Base-by-base conservation (phyloP, 805 yeast species). In the Monosporozyma siamensis region DNA sequence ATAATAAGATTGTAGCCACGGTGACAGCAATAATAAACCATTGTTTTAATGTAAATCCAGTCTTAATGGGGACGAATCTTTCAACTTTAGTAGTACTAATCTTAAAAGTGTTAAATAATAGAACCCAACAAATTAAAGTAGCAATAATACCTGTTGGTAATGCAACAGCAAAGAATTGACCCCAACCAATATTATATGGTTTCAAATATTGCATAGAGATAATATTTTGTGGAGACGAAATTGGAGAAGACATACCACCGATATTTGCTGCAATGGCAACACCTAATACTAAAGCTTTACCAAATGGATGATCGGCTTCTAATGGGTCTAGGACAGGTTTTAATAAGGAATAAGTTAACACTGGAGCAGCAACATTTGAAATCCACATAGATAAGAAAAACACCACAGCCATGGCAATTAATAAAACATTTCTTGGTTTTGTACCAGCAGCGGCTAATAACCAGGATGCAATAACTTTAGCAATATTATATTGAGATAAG, bases 211-310 rank as follows among this genome's bases (percentile, higher is more conserved):
- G 81, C 61, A 90, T 71, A 1, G 96, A 96, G 49, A 90, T 81
- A 48, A 90, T 83, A 60, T 90, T 90, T 62, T 90, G 97, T 3
- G 97, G 97, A 2, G 96, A 86, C 1, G 97, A 86, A 54, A 90
- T 90, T 7, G 97, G 97, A 11, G 95, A 86, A 0, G 95, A 81
- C 95, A 89, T 87, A 55, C 97, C 97, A 17, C 95, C 97, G 43
- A 90, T 70, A 60, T 90, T 85, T 18, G 95, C 85, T 3, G 97
- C 83, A 41, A 90, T 69, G 0, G 97, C 97, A 51, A 90, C 83
- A 43, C 96, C 97, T 44, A 90, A 68, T 38, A 90, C 80, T 50
- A 90, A 69, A 0, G 95, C 87, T 59, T 85, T 80, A 4, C 88
- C 86, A 55, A 88, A 85, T 11, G 82, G 80, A 14, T 89, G 78